Conservation (phyloP, 495 filamentous ascomycete genomes). For the Cryomyces antarcticus region DNA sequence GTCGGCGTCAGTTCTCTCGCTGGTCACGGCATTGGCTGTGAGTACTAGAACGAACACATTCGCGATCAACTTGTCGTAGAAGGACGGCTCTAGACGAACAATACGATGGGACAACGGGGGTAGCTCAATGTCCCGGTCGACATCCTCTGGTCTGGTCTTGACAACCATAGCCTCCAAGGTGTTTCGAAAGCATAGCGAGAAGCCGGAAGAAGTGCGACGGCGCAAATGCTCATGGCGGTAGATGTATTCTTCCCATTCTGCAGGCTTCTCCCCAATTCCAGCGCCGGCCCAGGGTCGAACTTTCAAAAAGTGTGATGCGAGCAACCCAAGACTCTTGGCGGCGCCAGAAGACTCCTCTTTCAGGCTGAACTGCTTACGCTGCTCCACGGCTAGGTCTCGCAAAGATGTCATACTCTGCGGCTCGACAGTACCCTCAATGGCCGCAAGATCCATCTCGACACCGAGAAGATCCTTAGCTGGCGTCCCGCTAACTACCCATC, state of each 20-base stretch:
- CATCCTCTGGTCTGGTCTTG: constrained; percentile 51
- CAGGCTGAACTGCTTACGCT: constrained; percentile 11
- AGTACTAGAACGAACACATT: constrained; percentile 72
- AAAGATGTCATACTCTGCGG: background rate
- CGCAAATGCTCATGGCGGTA: constrained; percentile 38
- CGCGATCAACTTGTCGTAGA: constrained; percentile 62
- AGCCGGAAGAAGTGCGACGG: constrained; percentile 20
- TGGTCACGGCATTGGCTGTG: constrained; percentile 75
- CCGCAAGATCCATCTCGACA: constrained; percentile 36
- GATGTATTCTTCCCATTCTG: constrained; percentile 57
- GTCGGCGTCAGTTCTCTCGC: constrained; percentile 59
- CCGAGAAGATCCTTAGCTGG: constrained; percentile 67
- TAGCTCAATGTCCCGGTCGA: constrained; percentile 39
- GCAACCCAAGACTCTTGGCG: constrained; percentile 46
- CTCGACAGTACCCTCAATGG: background rate
- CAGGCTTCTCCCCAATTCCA: constrained; percentile 22
- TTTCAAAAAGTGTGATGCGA: constrained; percentile 53
- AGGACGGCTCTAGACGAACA: constrained; percentile 57
- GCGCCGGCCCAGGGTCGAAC: constrained; percentile 57
- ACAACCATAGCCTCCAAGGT: constrained; percentile 63
- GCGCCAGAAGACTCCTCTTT: constrained; percentile 12
- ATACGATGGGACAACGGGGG: constrained; percentile 52
- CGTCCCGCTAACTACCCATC: constrained; percentile 85
- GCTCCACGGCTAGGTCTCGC: constrained; percentile 11
- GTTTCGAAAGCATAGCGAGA: constrained; percentile 35